phyloP scores from a whole-genome alignment of 345 rosid genomes.

The Microthlaspi erraticum region DNA sequence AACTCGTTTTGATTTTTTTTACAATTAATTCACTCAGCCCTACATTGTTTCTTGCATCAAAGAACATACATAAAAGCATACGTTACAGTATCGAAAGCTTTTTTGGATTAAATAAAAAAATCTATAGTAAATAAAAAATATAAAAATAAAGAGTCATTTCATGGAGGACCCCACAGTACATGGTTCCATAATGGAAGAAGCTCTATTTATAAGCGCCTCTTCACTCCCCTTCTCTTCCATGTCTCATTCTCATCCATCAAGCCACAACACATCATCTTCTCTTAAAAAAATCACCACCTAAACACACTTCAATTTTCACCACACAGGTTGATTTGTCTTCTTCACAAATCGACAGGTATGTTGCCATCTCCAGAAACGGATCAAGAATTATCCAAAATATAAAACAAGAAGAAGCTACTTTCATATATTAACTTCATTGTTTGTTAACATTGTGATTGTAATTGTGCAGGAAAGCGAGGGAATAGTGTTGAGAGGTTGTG shows the following conservation, averaged over 20 bases:
- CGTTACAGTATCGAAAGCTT: background rate
- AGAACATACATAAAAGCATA: no score
- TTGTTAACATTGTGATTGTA: conserved; percentile 44
- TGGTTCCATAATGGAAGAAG: conserved; percentile 51
- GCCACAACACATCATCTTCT: conserved; percentile 33
- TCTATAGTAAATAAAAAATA: background rate
- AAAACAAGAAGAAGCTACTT: background rate
- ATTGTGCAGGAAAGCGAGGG: conserved; percentile 44
- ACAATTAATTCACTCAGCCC: no score
- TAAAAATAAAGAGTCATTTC: conserved; percentile 38
- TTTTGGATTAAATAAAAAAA: no score
- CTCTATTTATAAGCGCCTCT: conserved; percentile 55
- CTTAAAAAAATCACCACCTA: conserved; percentile 3
- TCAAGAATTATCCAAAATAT: background rate
- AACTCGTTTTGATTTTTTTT: no score
- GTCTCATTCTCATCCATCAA: conserved; percentile 39
- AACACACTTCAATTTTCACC: conserved; percentile 13
- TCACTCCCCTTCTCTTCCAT: conserved; percentile 30
- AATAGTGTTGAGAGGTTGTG: conserved; percentile 2
- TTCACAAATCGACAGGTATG: conserved; percentile 34
- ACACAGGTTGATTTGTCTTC: background rate
- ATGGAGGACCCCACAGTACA: conserved; percentile 67
- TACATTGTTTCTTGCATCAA: no score
- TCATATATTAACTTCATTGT: conserved; percentile 36
- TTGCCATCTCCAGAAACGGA: background rate